Conservation (phyloP, 768 basidiomycete genomes). For the Suillus placidus region DNA sequence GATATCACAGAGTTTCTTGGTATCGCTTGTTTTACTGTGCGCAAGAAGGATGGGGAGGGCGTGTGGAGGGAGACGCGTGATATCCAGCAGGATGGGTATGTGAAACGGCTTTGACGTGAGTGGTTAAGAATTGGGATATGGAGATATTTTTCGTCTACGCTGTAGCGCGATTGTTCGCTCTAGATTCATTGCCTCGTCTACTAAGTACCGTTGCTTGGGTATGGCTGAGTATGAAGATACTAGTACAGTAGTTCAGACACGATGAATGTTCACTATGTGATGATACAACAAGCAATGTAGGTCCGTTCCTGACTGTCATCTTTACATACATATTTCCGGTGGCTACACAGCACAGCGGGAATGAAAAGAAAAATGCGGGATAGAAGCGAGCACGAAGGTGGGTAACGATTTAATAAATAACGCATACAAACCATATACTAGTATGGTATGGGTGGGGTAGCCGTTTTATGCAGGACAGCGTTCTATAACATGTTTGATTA, state of each 20-base stretch:
- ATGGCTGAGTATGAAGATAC: background rate
- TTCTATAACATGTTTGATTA: background rate
- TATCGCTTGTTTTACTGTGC: constrained; percentile 92
- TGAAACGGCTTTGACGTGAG: constrained; percentile 22
- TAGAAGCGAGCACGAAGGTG: background rate
- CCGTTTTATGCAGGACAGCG: background rate
- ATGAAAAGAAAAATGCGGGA: too few relatives aligned
- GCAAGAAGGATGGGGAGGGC: constrained; percentile 76
- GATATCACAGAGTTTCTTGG: constrained; percentile 92
- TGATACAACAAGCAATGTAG: background rate
- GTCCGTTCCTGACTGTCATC: background rate
- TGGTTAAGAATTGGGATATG: constrained; percentile 2
- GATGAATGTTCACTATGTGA: background rate
- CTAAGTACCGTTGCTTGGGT: background rate
- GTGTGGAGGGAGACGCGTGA: constrained; percentile 51
- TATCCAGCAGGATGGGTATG: constrained; percentile 27
- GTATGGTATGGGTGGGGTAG: background rate
- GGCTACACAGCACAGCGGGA: too few relatives aligned
- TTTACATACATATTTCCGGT: background rate
- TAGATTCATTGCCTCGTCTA: background rate
- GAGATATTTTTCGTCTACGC: background rate
- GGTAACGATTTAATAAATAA: background rate
- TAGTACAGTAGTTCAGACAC: background rate
- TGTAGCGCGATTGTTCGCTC: background rate
- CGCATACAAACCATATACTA: background rate